These are phyloP conservation scores for Mortierella sp. DNA, from an alignment of 371 early-diverging fungal genomes.

Conservation along the genomic window DNA sequence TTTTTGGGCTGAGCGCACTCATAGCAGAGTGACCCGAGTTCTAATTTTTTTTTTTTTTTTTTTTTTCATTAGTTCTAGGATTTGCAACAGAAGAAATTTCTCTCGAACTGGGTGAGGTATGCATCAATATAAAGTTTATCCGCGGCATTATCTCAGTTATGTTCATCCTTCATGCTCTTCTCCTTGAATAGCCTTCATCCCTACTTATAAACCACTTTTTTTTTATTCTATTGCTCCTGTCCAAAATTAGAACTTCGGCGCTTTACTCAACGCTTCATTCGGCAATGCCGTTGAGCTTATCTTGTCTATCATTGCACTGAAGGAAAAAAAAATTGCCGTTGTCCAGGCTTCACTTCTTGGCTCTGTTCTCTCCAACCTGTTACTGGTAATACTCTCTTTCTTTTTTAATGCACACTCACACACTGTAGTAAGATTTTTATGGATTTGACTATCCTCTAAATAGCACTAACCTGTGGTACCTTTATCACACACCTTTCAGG, in stretches of 20 bases:
- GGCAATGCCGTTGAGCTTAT: constrained; percentile 90
- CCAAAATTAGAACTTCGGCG: constrained; percentile 78
- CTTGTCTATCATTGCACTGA: constrained; percentile 83
- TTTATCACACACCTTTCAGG: constrained; percentile 14
- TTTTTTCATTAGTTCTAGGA: constrained; percentile 62
- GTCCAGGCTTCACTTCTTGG: constrained; percentile 92
- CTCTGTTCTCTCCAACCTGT: constrained; percentile 88
- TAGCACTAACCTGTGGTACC: not conserved
- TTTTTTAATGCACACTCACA: too few relatives aligned
- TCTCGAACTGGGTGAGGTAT: constrained; percentile 60
- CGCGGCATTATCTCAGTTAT: not conserved
- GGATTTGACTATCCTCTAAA: not conserved
- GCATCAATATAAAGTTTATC: not conserved
- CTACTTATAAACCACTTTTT: not conserved
- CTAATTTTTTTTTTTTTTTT: not conserved
- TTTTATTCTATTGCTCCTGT: not conserved
- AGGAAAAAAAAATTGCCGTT: constrained; percentile 80
- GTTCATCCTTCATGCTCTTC: too few relatives aligned
- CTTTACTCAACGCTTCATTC: constrained; percentile 89
- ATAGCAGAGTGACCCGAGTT: not conserved
- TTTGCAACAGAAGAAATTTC: constrained; percentile 69
- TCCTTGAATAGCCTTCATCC: not conserved
- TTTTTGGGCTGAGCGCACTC: not conserved
- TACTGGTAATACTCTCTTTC: constrained; percentile 60
- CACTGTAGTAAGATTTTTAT: not conserved